These are phyloP conservation scores for Acer negundo DNA, from an alignment of 345 rosid genomes.

Conservation along the genomic window DNA sequence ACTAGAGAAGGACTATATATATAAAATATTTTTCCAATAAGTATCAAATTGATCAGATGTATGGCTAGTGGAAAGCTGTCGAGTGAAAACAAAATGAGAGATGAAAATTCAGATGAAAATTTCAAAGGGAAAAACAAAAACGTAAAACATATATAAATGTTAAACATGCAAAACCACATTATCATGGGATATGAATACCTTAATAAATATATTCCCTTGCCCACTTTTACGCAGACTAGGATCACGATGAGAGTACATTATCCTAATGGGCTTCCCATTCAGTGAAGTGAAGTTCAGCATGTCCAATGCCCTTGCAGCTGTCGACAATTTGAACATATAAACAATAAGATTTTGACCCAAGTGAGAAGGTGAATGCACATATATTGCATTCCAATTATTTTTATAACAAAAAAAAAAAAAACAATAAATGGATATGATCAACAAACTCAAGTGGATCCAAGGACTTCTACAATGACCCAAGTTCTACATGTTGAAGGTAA, in stretches of 20 bases:
- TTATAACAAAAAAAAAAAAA: background rate
- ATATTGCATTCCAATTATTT: background rate
- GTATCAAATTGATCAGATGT: background rate
- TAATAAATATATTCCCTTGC: slow-evolving; percentile 89
- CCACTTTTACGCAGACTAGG: slow-evolving; percentile 85
- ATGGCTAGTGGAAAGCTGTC: background rate
- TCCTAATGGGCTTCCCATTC: slow-evolving; percentile 74
- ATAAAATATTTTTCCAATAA: background rate
- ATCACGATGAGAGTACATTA: slow-evolving; percentile 87
- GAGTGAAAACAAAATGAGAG: slow-evolving; percentile 1
- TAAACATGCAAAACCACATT: background rate
- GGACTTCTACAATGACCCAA: background rate
- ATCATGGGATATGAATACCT: slow-evolving; percentile 43
- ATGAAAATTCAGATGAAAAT: background rate
- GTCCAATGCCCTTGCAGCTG: slow-evolving; percentile 91
- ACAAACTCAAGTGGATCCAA: background rate
- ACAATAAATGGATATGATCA: background rate
- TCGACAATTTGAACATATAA: slow-evolving; percentile 12
- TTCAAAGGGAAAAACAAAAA: background rate
- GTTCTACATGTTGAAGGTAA: background rate
- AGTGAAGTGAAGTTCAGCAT: slow-evolving; percentile 73
- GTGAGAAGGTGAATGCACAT: background rate
- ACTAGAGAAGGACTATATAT: background rate
- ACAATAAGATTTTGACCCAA: background rate
- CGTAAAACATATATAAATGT: background rate